These are phyloP conservation scores for Candida hungchunana DNA, from an alignment of 805 yeast genomes.

Conservation along the genomic window DNA sequence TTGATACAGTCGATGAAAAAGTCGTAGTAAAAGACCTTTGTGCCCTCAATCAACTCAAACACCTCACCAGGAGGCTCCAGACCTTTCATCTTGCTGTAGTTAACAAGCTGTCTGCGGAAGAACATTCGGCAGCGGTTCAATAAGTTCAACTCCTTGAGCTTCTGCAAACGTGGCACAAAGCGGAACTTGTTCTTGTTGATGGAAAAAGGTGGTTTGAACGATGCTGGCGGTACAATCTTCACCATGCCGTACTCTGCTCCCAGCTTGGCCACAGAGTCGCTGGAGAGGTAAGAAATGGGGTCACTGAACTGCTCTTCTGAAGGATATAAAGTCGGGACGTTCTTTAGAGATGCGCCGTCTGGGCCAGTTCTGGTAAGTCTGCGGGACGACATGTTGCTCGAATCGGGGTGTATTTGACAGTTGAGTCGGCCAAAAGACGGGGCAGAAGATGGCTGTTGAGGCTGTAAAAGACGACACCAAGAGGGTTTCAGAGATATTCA, in stretches of 20 bases:
- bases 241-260: conserved; percentile 71
- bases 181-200: conserved; percentile 48
- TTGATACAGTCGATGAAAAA: conserved; percentile 33
- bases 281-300: conserved; percentile 64
- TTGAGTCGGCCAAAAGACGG: too few species aligned
- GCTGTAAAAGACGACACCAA: too few species aligned
- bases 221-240: conserved; percentile 61
- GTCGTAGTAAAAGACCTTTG: conserved; percentile 34
- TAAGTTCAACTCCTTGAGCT: conserved; percentile 58
- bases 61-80: conserved; percentile 10
- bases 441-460: too few species aligned
- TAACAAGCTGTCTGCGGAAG: conserved; percentile 56
- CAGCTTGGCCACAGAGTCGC: conserved; percentile 34
- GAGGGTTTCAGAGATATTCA: too few species aligned
- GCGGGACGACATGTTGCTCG: conserved; percentile 1
- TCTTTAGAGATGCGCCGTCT: conserved; percentile 6
- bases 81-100: conserved; percentile 47
- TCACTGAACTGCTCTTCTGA: conserved; percentile 51
- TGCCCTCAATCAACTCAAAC: conserved; percentile 10
- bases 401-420: too few species aligned
- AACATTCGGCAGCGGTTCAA: conserved; percentile 58
- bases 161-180: conserved; percentile 69
- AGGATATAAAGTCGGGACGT: conserved; percentile 54
- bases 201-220: conserved; percentile 49
- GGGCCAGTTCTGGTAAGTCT: neutral